Base-by-base conservation (phyloP, 495 filamentous ascomycete genomes). In the Durotheca rogersii region DNA sequence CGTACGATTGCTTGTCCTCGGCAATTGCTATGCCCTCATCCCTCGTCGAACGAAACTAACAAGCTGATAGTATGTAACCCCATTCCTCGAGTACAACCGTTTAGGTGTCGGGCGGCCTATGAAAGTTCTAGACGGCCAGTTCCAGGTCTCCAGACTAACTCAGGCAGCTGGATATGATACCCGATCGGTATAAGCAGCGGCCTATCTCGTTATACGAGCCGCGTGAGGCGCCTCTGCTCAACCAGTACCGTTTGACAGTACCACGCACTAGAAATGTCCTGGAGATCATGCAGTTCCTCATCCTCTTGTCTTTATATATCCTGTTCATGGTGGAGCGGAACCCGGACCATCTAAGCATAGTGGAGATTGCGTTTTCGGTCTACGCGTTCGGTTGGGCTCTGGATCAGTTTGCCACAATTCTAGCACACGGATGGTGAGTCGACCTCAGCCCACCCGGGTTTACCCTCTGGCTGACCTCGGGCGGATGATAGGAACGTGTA, bases 181-280 rank as follows among this genome's bases (percentile, higher is more conserved):
- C 85, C 2, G 85, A 89, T 62, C 80, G 80, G 31, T 88, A 88
- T 66, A 89, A 89, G 63, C 77, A 81, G 61, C 80, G 79, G 51
- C 81, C 82, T 3, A 87, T 88, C 42, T 81, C 82, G 2, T 64
- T 89, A 3, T 89, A 88, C 58, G 75, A 85, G 48, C 85, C 85
- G 11, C 66, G 77, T 10, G 75, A 80, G 47, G 82, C 81, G 5
- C 79, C 81, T 4, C 60, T 86, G 7, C 72, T 89, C 7, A 89
- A 89, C 60, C 85, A 89, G 56, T 89, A 89, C 59, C 82, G 85
- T 0, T 69, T 89, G 2, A 79, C 85, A 38, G 85, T 88, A 11
- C 85, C 85, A 7, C 72, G 83, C 27, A 87, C 80, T 3, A 72
- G 85, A 36, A 88, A 87, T 56, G 56, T 79, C 23, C 72, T 88